Base-by-base conservation (phyloP, 2,329 filamentous ascomycete species). In the Metarhizium humberi region DNA sequence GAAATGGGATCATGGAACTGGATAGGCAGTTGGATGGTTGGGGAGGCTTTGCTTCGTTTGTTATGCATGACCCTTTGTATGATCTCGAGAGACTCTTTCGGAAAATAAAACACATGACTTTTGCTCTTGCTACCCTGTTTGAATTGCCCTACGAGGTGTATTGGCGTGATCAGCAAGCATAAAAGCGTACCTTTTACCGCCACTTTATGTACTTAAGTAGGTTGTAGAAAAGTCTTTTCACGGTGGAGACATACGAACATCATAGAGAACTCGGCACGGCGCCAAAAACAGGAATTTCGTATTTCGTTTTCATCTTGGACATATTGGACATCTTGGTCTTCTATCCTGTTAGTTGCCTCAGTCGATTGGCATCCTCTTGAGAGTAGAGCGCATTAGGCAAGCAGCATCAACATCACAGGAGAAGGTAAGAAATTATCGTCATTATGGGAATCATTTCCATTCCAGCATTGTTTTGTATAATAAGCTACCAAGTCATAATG, bases 381-480 rank as follows among this genome's bases (percentile, higher is more conserved):
- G 25, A 25, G 25, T 25, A 25, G 4, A 25, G 4, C 3, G 32
- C 32, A 6, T 40, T 14, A 16, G 10, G 13, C 38, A 5, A 16
- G 10, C 14, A 40, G 14, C 20, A 30, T 20, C 20, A 48, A 29
- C 4, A 16, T 30, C 45, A 25, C 25, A 48, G 10, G 32, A 48
- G 45, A 48, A 6, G 13, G 13, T 14, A 5, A 14, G 25, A 25
- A 4, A 25, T 25, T 6, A 11, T 53, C 48, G 40, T 30, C 13
- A 30, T 34, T 58, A 61, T 57, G 58, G 59, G 64, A 66, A 64
- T 61, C 63, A 60, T 60, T 13, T 63, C 64, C 63, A 57, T 66
- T 68, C 63, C 66, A 64, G 66, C 61, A 59, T 63, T 64, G 62
- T 62, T 62, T 55, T 56, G 53, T 56, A 50, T 52, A 54, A 56